These are phyloP conservation scores for Trichomonascaceae sp. DNA, from an alignment of 1,139 yeast species.

Conservation along the genomic window DNA sequence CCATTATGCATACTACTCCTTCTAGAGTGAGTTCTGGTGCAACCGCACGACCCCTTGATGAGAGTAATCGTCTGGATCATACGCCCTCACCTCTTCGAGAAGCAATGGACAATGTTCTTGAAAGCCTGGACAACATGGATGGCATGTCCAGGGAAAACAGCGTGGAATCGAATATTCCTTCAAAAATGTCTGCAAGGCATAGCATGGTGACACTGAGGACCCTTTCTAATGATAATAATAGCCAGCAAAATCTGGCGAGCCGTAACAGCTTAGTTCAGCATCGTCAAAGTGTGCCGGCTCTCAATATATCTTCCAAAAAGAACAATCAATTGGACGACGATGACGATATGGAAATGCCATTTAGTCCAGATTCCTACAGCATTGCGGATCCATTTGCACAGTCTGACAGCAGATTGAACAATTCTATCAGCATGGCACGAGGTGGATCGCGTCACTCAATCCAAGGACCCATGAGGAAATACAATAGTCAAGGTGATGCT, in stretches of 20 bases:
- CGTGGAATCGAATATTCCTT: slow-evolving; percentile 1
- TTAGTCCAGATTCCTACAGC: slow-evolving; percentile 26
- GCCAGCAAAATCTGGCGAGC: not conserved
- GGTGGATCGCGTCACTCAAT: not conserved
- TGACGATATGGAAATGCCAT: slow-evolving; percentile 21
- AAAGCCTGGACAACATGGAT: slow-evolving; percentile 28
- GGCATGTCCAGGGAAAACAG: slow-evolving; percentile 16
- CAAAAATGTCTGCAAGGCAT: not conserved
- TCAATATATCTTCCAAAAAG: slow-evolving; percentile 3
- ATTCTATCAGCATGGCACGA: not conserved
- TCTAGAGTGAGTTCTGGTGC: slow-evolving; percentile 6
- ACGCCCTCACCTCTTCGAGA: slow-evolving; percentile 49
- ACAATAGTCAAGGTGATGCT: not conserved
- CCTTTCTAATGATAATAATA: not conserved
- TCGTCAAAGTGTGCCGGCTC: not conserved
- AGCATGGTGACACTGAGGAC: slow-evolving; percentile 9
- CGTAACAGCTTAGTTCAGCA: not conserved
- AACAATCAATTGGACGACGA: slow-evolving; percentile 15
- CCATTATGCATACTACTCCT: slow-evolving; percentile 10
- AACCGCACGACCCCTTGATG: slow-evolving; percentile 1
- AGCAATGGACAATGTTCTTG: slow-evolving; percentile 34
- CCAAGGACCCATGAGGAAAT: slow-evolving; percentile 1
- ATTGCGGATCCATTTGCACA: not conserved
- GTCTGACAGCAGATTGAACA: not conserved
- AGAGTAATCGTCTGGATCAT: slow-evolving; percentile 27